phyloP scores from a whole-genome alignment of 352 stramenopile species.

The Globisporangium irregulare region DNA sequence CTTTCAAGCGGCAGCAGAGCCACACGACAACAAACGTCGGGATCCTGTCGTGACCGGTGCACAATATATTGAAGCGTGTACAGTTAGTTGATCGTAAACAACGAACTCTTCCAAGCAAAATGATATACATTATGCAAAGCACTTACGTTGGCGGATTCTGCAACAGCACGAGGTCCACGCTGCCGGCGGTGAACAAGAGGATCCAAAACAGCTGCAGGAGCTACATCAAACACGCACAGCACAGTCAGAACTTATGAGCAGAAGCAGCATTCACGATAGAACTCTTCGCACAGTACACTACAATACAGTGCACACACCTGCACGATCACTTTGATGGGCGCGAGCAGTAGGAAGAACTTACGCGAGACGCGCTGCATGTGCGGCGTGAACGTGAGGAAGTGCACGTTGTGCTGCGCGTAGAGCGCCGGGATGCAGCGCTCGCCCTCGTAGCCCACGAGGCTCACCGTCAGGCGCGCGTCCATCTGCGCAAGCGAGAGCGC shows the following conservation, averaged over 20 bases:
- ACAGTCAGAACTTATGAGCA: background rate
- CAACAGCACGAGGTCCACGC: slow-evolving; percentile 92
- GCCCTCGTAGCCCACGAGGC: slow-evolving; percentile 93
- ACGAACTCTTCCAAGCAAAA: background rate
- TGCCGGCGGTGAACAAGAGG: slow-evolving; percentile 67
- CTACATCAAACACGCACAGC: slow-evolving; percentile 21
- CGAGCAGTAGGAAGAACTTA: slow-evolving; percentile 72
- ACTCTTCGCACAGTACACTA: background rate
- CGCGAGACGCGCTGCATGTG: slow-evolving; percentile 59
- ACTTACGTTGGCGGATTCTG: slow-evolving; percentile 96
- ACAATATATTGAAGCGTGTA: background rate
- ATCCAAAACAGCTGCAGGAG: slow-evolving; percentile 83
- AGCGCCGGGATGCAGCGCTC: slow-evolving; percentile 85
- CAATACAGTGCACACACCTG: slow-evolving; percentile 19
- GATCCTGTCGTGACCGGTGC: slow-evolving; percentile 54
- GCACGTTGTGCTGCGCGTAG: slow-evolving; percentile 54
- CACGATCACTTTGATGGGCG: slow-evolving; percentile 83
- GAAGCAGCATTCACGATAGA: background rate
- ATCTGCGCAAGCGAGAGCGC: slow-evolving; percentile 91
- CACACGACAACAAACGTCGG: slow-evolving; percentile 93
- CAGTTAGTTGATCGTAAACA: background rate
- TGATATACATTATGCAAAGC: background rate
- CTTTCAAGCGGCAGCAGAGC: slow-evolving; percentile 65
- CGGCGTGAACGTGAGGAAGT: slow-evolving; percentile 75
- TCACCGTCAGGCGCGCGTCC: slow-evolving; percentile 61